Evolutionary conservation across 805 yeast species (phyloP), one percentile per base, ranked within the genome.

Genomic region (Monosporozyma unispora): DNA sequence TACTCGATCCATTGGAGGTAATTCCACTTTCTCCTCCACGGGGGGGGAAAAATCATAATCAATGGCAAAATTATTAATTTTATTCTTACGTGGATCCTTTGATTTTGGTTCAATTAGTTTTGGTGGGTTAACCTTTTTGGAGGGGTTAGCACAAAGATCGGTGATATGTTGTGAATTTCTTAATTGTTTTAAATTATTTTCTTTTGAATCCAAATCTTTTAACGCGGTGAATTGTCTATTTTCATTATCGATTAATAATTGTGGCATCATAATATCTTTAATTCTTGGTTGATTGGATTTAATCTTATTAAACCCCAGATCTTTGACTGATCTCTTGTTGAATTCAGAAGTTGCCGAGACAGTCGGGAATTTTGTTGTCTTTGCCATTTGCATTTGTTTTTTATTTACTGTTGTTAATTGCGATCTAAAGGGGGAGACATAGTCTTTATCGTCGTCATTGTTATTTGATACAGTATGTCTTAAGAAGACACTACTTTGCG

Each of bases 241-340:
- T 54, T 64, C 68, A 47, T 57, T 63, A 16, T 60, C 55, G 21
- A 53, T 50, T 42, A 65, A 46, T 45, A 58, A 57, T 11, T 52
- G 27, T 2, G 69, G 69, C 46, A 65, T 62, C 12, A 53, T 52
- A 19, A 65, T 63, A 49, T 65, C 69, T 50, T 59, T 64, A 3
- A 66, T 64, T 18, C 62, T 50, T 31, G 53, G 57, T 12, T 57
- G 52, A 0, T 47, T 41, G 22, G 53, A 55, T 18, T 46, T 50
- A 1, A 63, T 44, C 16, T 50, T 56, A 12, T 55, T 58, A 48
- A 57, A 63, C 22, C 68, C 68, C 40, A 60, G 29, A 39, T 63
- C 58, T n/a, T 54, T 54, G 2, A 61, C 57, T 21, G 47, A 46
- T 11, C 51, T 49, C 33, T 54, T 50, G 22, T 52, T 54, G 42